Conservation (phyloP, 352 stramenopile species). For the Phytophthora sp. region DNA sequence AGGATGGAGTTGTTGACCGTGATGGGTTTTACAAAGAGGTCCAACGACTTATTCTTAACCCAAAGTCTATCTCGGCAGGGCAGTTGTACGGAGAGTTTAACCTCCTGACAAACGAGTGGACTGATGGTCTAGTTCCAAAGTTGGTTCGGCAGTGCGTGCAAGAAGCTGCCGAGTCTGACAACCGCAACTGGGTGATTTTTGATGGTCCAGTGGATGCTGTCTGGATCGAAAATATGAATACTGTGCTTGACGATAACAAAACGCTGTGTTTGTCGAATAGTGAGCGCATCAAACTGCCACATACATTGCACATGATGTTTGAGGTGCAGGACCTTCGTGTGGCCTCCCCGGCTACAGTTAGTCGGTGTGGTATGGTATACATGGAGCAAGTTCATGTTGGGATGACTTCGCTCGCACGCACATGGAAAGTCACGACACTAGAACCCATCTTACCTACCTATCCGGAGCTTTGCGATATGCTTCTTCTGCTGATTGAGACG, state of each 20-base stretch:
- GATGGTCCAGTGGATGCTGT: conserved; percentile 92
- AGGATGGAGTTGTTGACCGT: conserved; percentile 82
- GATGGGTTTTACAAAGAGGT: conserved; percentile 91
- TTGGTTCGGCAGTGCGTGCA: conserved; percentile 91
- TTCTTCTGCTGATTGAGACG: conserved; percentile 80
- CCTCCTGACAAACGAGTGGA: conserved; percentile 94
- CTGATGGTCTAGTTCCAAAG: conserved; percentile 92
- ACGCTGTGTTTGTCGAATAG: conserved; percentile 88
- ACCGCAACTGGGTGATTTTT: conserved; percentile 92
- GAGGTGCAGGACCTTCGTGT: conserved; percentile 92
- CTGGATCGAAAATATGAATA: conserved; percentile 95
- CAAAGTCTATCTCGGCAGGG: conserved; percentile 96
- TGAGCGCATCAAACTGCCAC: conserved; percentile 87
- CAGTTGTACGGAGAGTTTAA: conserved; percentile 96
- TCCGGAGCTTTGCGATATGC: conserved; percentile 65
- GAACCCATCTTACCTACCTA: conserved; percentile 62
- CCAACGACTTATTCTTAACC: conserved; percentile 91
- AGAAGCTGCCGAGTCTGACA: conserved; percentile 78
- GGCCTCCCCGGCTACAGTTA: conserved; percentile 89
- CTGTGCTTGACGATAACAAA: conserved; percentile 90
- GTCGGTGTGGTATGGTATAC: conserved; percentile 92
- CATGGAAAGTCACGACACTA: conserved; percentile 79
- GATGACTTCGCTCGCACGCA: conserved; percentile 69
- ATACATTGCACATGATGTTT: conserved; percentile 94
- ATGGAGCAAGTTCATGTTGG: conserved; percentile 92